Conservation (phyloP, 164 flowering plant genomes). For the Liquidambar formosana region DNA sequence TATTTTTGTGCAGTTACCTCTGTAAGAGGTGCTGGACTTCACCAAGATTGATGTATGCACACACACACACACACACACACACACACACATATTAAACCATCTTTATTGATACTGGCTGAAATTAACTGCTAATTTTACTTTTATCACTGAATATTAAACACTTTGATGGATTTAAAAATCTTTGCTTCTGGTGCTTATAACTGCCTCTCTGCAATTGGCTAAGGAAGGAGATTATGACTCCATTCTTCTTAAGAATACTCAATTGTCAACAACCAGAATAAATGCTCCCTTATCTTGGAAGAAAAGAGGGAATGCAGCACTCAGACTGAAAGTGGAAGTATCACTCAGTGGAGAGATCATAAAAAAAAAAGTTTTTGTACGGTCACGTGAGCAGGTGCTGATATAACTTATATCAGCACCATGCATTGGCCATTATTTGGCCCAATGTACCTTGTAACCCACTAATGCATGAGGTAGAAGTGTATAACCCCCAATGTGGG, state of each 20-base stretch:
- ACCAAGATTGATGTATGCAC: neutral
- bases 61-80: neutral
- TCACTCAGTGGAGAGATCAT: neutral
- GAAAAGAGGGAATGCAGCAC: neutral
- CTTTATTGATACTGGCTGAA: too few species aligned
- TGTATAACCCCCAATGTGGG: too few species aligned
- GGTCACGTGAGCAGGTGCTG: too few species aligned
- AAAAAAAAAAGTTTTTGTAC: too few species aligned
- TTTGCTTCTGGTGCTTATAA: neutral
- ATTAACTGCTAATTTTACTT: too few species aligned
- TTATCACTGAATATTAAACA: too few species aligned
- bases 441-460: too few species aligned
- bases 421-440: too few species aligned
- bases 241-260: neutral
- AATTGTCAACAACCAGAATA: neutral
- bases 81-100: too few species aligned
- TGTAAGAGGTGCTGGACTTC: neutral
- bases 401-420: too few species aligned
- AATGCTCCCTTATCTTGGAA: neutral
- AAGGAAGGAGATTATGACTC: neutral
- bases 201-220: neutral
- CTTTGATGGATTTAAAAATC: neutral
- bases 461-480: too few species aligned
- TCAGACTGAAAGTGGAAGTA: neutral
- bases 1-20: neutral